Conservation (phyloP, 2,329 filamentous ascomycete species). For the Plectosphaerella cucumerina region DNA sequence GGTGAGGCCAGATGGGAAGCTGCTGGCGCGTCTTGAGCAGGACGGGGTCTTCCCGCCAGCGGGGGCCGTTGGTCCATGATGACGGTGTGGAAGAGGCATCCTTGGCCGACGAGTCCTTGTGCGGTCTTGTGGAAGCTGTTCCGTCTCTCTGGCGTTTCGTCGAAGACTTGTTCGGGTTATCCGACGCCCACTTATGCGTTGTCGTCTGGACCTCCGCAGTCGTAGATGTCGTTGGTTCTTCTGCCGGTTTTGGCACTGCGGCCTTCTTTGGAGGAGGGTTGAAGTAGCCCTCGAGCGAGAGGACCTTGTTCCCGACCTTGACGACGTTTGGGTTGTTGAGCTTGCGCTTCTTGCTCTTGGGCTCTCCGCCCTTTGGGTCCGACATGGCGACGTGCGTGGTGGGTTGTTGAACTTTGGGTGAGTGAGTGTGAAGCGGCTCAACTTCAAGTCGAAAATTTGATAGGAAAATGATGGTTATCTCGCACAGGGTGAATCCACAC, state of each 20-base stretch:
- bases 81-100: slow-evolving; percentile 9
- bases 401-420: neutral
- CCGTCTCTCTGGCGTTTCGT: neutral
- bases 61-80: neutral
- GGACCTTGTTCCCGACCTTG: slow-evolving; percentile 42
- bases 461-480: neutral
- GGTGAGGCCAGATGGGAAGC: slow-evolving; percentile 77
- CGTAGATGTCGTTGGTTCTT: neutral
- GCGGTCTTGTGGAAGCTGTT: neutral
- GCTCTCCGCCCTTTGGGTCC: slow-evolving; percentile 19
- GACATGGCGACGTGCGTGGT: neutral
- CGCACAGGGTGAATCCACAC: neutral
- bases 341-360: slow-evolving; percentile 33
- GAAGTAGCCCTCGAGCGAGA: slow-evolving; percentile 47
- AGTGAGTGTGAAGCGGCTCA: neutral
- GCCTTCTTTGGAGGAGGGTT: slow-evolving; percentile 23
- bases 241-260: neutral
- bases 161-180: neutral
- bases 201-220: slow-evolving; percentile 1
- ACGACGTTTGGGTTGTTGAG: slow-evolving; percentile 29
- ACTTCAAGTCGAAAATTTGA: slow-evolving; percentile 1
- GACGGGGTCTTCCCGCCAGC: slow-evolving; percentile 21
- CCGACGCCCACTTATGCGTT: neutral
- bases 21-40: slow-evolving; percentile 52
- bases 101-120: slow-evolving; percentile 2